Evolutionary conservation across 306 rosid species (phyloP).

Genomic region (Lathyrus oleraceus): DNA sequence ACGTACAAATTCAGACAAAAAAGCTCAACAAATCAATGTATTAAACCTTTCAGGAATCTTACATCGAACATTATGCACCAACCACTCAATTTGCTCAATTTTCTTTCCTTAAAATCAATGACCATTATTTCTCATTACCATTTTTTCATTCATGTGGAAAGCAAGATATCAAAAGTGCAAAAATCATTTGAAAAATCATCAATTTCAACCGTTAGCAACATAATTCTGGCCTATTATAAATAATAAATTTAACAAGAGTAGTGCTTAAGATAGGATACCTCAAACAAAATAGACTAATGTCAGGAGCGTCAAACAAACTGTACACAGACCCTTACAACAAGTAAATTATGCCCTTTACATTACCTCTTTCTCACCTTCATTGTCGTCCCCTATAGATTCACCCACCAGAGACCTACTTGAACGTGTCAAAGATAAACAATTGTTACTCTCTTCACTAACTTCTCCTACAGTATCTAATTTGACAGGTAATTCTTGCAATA

Average conservation of each 20-base stretch:
- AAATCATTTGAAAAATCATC: slow-evolving; percentile 16
- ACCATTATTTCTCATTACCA: slow-evolving; percentile 14
- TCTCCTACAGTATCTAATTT: slow-evolving; percentile 59
- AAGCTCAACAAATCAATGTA: slow-evolving; percentile 19
- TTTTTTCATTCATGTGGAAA: slow-evolving; percentile 3
- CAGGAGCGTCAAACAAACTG: slow-evolving; percentile 24
- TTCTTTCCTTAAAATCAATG: slow-evolving; percentile 25
- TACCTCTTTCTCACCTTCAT: slow-evolving; percentile 67
- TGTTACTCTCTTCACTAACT: slow-evolving; percentile 62
- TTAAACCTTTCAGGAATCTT: slow-evolving; percentile 17
- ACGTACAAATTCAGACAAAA: slow-evolving; percentile 1
- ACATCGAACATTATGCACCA: background rate
- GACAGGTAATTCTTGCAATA: slow-evolving; percentile 49
- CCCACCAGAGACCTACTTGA: slow-evolving; percentile 52
- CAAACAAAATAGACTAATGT: background rate
- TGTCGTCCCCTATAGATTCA: slow-evolving; percentile 34
- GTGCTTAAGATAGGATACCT: background rate
- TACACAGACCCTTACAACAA: slow-evolving; percentile 17
- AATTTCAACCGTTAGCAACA: slow-evolving; percentile 15
- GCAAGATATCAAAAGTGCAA: slow-evolving; percentile 19
- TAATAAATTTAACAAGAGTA: slow-evolving; percentile 18
- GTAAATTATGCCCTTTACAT: slow-evolving; percentile 34
- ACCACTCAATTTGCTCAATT: slow-evolving; percentile 20
- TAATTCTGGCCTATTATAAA: background rate
- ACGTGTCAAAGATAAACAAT: slow-evolving; percentile 44